Conservation (phyloP, 2,329 filamentous ascomycete species). For the Aspergillus caelatus region DNA sequence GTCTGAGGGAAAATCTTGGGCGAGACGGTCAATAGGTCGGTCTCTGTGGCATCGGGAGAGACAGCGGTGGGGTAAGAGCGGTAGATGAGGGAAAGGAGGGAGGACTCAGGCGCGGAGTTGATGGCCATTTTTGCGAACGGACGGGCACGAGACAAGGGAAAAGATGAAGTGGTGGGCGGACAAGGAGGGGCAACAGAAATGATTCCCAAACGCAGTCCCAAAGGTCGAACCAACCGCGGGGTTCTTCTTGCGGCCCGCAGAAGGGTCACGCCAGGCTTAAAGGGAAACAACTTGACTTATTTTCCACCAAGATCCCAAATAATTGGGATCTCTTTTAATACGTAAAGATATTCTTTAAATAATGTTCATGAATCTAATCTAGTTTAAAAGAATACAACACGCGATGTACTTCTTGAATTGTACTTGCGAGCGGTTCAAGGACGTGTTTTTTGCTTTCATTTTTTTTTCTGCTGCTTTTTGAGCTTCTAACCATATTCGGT, state of each 20-base stretch:
- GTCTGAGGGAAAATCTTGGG: slow-evolving; percentile 68
- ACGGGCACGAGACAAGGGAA: slow-evolving; percentile 19
- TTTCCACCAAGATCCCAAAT: slow-evolving; percentile 17
- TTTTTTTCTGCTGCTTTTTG: background rate
- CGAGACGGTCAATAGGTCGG: slow-evolving; percentile 49
- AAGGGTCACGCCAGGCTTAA: slow-evolving; percentile 19
- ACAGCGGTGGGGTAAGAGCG: slow-evolving; percentile 46
- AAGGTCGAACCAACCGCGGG: slow-evolving; percentile 20
- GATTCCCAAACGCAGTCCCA: slow-evolving; percentile 9
- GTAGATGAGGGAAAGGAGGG: slow-evolving; percentile 49
- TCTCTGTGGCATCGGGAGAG: slow-evolving; percentile 44
- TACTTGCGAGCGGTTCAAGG: slow-evolving; percentile 2
- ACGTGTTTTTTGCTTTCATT: background rate
- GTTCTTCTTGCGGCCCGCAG: slow-evolving; percentile 22
- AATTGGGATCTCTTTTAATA: slow-evolving; percentile 18
- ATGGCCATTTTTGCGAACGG: slow-evolving; percentile 31
- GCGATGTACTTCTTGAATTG: background rate
- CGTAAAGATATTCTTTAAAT: background rate
- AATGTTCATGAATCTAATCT: background rate
- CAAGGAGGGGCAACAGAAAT: slow-evolving; percentile 32
- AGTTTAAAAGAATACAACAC: background rate
- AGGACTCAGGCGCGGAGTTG: slow-evolving; percentile 41
- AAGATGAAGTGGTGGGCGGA: slow-evolving; percentile 21
- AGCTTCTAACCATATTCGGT: background rate
- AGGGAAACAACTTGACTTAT: slow-evolving; percentile 21